Evolutionary conservation across 352 stramenopile species (phyloP).

Genomic region (Phytophthora quininea): DNA sequence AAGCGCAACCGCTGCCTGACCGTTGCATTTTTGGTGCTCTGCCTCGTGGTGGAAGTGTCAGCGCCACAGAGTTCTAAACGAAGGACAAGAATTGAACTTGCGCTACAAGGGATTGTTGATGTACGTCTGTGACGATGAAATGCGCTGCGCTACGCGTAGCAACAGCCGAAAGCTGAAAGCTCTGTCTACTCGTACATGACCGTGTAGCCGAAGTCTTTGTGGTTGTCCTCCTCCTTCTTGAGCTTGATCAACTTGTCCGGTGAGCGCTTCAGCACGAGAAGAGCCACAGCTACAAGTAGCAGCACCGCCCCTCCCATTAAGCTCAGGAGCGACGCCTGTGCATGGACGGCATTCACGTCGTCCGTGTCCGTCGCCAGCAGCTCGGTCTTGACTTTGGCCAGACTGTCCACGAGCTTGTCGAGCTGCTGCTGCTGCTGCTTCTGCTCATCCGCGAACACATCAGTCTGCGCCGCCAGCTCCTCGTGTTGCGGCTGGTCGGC

Average conservation of each 20-base stretch:
- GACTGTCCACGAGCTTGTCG: conserved; percentile 23
- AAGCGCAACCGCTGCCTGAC: conserved; percentile 5
- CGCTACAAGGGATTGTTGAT: too few relatives aligned
- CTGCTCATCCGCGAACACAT: conserved; percentile 34
- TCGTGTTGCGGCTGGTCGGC: conserved; percentile 6
- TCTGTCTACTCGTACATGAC: conserved; percentile 34
- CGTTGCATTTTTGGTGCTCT: not conserved
- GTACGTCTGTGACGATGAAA: too few relatives aligned
- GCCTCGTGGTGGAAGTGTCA: too few relatives aligned
- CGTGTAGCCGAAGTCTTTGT: conserved; percentile 38
- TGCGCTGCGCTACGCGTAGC: too few relatives aligned
- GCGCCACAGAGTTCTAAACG: too few relatives aligned
- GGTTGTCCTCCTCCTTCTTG: conserved; percentile 9
- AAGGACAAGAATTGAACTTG: too few relatives aligned
- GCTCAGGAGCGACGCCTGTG: conserved; percentile 22
- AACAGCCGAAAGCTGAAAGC: too few relatives aligned
- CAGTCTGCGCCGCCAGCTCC: conserved; percentile 5
- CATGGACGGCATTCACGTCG: conserved; percentile 14
- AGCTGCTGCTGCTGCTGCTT: conserved; percentile 20
- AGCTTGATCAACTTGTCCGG: conserved; percentile 4
- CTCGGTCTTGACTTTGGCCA: conserved; percentile 5
- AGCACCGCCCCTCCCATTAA: conserved; percentile 30
- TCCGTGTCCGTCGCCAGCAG: conserved; percentile 19
- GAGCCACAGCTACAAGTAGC: conserved; percentile 33
- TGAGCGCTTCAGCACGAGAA: conserved; percentile 31